Base-by-base conservation (phyloP, 2,329 filamentous ascomycete genomes). In the Penicillium brasilianum region DNA sequence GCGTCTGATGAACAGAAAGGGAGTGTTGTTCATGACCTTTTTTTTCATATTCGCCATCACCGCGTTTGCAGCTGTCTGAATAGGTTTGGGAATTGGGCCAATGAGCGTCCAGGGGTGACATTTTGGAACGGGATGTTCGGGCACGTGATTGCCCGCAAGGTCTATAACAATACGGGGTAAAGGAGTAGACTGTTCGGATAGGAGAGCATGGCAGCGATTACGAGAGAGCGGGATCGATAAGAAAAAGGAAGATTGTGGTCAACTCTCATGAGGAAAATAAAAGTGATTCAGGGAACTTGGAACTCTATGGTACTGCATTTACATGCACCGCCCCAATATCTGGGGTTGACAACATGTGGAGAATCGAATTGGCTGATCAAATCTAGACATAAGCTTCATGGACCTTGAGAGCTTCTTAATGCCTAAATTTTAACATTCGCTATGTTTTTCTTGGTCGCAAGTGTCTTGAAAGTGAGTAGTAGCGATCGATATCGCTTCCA, bases 61-160 rank as follows among this genome's bases (percentile, higher is more conserved):
- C 28, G n/a, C 10, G 30, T 50, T 54, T 28, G 25, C 22, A 41
- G 18, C 36, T 18, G 22, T 41, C 52, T 30, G 36, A 43, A 54
- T 54, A 41, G 36, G 14, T 30, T 20, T 3, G 13, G n/a, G 10
- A 7, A 39, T 39, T 16, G 22, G 11, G 4, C 60, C 62, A 63
- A 63, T 65, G 20, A 63, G 18, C 39, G 7, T 4, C 3, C 6
- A 10, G 22, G 8, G 44, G 39, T 58, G 57, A 65, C 60, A 63
- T 62, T 3, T 56, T 56, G 32, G 13, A 41, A 44, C 44, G 39
- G 54, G 13, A 36, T 14, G 18, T 14, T 25, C 11, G 14, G n/a
- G 18, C 41, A 56, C 41, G 54, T 56, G 54, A 56, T 56, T 32
- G 37, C 36, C 22, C 18, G 8, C 36, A 30, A 28, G n/a, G 10